Evolutionary conservation across 73 alveolate species (phyloP).

Genomic region (Uronychia binucleata): DNA sequence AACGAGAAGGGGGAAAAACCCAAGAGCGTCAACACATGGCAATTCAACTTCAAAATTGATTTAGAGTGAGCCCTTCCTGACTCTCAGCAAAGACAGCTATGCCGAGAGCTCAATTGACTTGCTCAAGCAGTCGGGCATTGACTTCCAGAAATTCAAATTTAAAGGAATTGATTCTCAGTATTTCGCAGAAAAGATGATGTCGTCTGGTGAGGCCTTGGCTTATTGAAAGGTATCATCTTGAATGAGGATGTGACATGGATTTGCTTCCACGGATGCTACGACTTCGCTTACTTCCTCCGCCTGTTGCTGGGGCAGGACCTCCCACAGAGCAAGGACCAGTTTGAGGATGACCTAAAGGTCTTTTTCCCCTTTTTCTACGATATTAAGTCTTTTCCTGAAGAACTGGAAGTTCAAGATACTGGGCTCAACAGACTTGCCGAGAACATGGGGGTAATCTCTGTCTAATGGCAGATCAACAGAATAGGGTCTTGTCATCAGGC

Average conservation of each 20-base stretch:
- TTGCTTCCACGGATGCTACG: conserved; percentile 88
- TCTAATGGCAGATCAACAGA: conserved; percentile 28
- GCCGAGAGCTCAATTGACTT: conserved; percentile 68
- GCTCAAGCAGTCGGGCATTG: conserved; percentile 76
- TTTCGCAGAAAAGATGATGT: conserved; percentile 72
- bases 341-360: conserved; percentile 42
- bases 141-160: conserved; percentile 75
- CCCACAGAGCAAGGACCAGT: conserved; percentile 76
- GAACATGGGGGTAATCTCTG: conserved; percentile 53
- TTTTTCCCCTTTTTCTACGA: conserved; percentile 83
- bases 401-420: conserved; percentile 71
- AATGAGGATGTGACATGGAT: conserved; percentile 64
- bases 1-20: conserved; percentile 83
- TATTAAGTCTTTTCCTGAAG: conserved; percentile 72
- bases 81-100: conserved; percentile 42
- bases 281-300: conserved; percentile 85
- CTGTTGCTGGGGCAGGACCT: conserved; percentile 64
- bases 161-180: conserved; percentile 73
- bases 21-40: conserved; percentile 81
- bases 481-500: conserved; percentile 90
- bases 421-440: conserved; percentile 86
- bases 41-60: conserved; percentile 77
- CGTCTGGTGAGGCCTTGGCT: neutral
- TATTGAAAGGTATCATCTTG: conserved; percentile 8
- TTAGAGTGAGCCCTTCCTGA: conserved; percentile 5